Evolutionary conservation across 1,284 basidiomycete genomes (phyloP).

Genomic region (Sporisorium scitamineum): DNA sequence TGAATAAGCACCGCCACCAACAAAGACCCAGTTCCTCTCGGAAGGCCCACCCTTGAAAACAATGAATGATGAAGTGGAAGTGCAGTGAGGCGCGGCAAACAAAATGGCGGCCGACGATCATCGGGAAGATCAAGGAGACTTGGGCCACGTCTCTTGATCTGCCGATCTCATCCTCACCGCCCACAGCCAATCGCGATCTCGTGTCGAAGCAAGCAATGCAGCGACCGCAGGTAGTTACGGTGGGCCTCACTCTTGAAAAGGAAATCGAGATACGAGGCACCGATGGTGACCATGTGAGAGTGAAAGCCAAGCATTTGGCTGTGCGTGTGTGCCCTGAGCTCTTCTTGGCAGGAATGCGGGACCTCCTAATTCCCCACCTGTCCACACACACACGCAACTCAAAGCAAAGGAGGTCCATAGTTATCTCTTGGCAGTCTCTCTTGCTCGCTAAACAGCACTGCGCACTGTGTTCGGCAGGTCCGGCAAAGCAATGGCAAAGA

Average conservation of each 20-base stretch:
- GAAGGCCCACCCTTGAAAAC: neutral
- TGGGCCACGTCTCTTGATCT: neutral
- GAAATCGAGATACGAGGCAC: no score
- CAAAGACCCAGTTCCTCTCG: neutral
- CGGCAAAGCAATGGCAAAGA: neutral
- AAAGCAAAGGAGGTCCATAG: neutral
- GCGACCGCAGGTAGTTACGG: neutral
- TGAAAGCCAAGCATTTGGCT: constrained; percentile 3
- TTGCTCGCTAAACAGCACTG: neutral
- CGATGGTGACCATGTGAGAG: neutral
- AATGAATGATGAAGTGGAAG: neutral
- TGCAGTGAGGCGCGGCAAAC: neutral
- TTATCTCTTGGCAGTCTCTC: constrained; percentile 1
- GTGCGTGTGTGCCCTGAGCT: neutral
- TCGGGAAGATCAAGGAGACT: neutral
- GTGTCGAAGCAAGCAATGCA: neutral
- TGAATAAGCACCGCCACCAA: neutral
- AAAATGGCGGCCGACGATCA: neutral
- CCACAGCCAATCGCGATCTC: neutral
- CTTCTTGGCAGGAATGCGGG: constrained; percentile 7
- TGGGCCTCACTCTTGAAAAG: neutral
- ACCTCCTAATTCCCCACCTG: neutral
- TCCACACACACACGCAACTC: neutral
- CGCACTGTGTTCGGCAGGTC: neutral
- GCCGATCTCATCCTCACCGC: neutral